Conservation (phyloP, 495 filamentous ascomycete genomes). For the Penicillium pancosmium region DNA sequence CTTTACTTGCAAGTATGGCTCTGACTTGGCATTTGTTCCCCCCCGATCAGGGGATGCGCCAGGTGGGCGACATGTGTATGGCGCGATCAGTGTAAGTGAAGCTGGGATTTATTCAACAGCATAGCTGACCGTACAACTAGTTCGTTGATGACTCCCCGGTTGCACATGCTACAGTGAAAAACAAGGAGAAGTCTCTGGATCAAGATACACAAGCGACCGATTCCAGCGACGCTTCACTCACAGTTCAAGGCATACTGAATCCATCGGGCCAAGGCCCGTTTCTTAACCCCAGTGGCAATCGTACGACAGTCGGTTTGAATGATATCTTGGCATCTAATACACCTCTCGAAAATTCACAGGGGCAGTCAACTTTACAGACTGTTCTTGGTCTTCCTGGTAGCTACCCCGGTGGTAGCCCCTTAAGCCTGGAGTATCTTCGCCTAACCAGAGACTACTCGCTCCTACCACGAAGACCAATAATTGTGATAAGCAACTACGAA, state of each 20-base stretch:
- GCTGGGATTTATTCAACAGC: neutral
- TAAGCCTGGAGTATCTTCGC: constrained; percentile 5
- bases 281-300: neutral
- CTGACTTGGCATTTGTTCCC: constrained; percentile 27
- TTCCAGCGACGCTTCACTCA: neutral
- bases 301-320: constrained; percentile 16
- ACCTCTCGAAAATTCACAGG: constrained; percentile 1
- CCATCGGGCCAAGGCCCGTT: neutral
- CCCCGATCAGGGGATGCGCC: constrained; percentile 14
- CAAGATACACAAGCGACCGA: neutral
- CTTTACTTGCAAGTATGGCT: constrained; percentile 30
- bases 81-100: constrained; percentile 23
- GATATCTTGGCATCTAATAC: constrained; percentile 10
- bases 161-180: constrained; percentile 4
- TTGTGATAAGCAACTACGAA: constrained; percentile 18
- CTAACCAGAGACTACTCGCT: neutral
- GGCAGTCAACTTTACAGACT: constrained; percentile 8
- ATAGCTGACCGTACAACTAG: constrained; percentile 9
- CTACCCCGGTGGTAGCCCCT: constrained; percentile 1
- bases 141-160: constrained; percentile 31
- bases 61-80: constrained; percentile 19
- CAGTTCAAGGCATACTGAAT: constrained; percentile 1
- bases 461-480: neutral
- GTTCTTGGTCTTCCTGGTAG: constrained; percentile 2
- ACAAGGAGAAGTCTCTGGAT: constrained; percentile 5